Evolutionary conservation across 2,329 filamentous ascomycete genomes (phyloP).

Genomic region (Fusarium zealandicum): DNA sequence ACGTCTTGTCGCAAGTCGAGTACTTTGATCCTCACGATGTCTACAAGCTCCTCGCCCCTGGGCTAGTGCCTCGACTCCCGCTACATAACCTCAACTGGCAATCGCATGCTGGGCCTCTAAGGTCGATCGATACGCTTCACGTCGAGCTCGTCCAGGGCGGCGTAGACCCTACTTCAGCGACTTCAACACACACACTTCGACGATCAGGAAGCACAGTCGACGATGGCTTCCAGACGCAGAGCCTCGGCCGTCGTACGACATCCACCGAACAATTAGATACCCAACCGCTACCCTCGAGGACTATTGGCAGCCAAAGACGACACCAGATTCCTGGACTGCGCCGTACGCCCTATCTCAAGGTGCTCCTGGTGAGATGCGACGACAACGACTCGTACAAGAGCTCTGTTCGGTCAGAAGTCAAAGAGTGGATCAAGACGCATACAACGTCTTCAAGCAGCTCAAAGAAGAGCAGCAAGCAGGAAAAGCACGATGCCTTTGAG

Average conservation of each 20-base stretch:
- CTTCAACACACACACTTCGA: conserved; percentile 43
- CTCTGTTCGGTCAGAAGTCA: conserved; percentile 76
- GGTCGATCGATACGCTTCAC: conserved; percentile 92
- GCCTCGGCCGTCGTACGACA: conserved; percentile 52
- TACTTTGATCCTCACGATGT: conserved; percentile 93
- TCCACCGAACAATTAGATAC: conserved; percentile 51
- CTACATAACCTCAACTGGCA: conserved; percentile 97
- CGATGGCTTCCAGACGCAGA: conserved; percentile 69
- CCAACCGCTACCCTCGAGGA: conserved; percentile 43
- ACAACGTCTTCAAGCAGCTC: conserved; percentile 66
- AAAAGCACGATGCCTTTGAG: conserved; percentile 96
- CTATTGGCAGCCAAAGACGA: conserved; percentile 61
- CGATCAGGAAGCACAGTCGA: conserved; percentile 51
- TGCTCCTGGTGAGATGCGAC: conserved; percentile 89
- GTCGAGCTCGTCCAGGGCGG: conserved; percentile 80
- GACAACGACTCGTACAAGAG: conserved; percentile 94
- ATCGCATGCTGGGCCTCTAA: conserved; percentile 86
- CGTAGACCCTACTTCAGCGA: conserved; percentile 52
- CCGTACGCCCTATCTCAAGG: conserved; percentile 91
- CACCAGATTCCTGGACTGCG: conserved; percentile 96
- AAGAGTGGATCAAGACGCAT: conserved; percentile 89
- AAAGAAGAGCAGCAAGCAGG: conserved; percentile 68
- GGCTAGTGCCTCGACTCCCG: conserved; percentile 80
- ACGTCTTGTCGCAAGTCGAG: conserved; percentile 69
- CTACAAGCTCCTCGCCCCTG: conserved; percentile 80